A percentile compares a stretch with the other conserved stretches of the same genome.
These are phyloP conservation scores for Phialophora expanda DNA, from an alignment of 2,329 filamentous ascomycete species.

Conservation along the genomic window DNA sequence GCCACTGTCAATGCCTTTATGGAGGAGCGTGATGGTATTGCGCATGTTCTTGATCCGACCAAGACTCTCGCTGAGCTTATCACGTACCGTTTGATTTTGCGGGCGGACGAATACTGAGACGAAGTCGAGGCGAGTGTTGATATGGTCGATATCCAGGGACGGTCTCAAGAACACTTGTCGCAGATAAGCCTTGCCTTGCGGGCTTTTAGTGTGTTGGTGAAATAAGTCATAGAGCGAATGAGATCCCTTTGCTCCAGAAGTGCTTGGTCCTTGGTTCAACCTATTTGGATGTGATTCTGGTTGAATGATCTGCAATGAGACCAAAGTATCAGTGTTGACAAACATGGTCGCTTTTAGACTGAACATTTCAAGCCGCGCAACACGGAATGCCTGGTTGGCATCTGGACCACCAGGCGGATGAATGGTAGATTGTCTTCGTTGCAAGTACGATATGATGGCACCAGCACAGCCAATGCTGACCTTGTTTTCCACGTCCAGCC, in stretches of 20 bases:
- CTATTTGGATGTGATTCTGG: constrained; percentile 82
- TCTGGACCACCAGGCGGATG: constrained; percentile 66
- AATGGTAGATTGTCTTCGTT: constrained; percentile 68
- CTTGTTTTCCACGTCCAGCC: constrained; percentile 74
- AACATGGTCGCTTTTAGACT: constrained; percentile 71
- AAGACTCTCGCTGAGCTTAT: constrained; percentile 65
- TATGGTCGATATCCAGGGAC: constrained; percentile 68
- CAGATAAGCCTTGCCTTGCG: constrained; percentile 75
- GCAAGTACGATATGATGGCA: constrained; percentile 80
- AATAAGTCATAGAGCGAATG: constrained; percentile 86
- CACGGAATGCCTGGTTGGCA: constrained; percentile 61
- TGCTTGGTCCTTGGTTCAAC: constrained; percentile 72
- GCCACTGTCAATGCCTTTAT: constrained; percentile 72
- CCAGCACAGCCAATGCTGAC: constrained; percentile 83
- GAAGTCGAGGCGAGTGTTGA: constrained; percentile 72
- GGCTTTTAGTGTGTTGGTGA: constrained; percentile 72
- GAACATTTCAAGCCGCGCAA: constrained; percentile 75
- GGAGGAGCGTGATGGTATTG: constrained; percentile 69
- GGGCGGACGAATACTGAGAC: constrained; percentile 70
- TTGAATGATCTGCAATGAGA: constrained; percentile 82
- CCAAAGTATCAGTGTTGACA: constrained; percentile 77
- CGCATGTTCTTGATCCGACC: constrained; percentile 78
- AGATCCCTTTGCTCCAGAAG: constrained; percentile 74
- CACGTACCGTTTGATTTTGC: constrained; percentile 66
- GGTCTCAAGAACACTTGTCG: constrained; percentile 84